Percentiles rank a stretch among this genome's conserved stretches.
Evolutionary conservation across 2,329 filamentous ascomycete species (phyloP).

Genomic region (Penicillium sumatraense): DNA sequence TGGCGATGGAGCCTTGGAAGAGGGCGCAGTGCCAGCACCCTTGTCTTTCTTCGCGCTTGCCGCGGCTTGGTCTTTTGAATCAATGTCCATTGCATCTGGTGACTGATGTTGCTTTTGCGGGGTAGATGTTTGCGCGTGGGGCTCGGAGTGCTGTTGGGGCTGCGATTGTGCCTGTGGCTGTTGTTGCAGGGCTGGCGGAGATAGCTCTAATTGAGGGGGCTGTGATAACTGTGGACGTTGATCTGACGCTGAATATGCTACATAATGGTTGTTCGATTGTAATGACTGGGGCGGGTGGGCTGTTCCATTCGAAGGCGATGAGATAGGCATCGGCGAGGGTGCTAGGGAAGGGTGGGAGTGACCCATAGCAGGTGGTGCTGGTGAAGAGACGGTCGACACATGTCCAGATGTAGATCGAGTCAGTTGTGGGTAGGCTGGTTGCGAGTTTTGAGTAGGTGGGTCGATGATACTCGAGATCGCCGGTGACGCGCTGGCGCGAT

Average conservation of each 20-base stretch:
- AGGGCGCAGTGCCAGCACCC: conserved; percentile 51
- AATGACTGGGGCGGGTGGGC: conserved; percentile 21
- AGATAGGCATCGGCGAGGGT: conserved; percentile 26
- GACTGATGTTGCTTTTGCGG: conserved; percentile 18
- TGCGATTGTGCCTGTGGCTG: conserved; percentile 9
- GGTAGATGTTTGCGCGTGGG: conserved; percentile 19
- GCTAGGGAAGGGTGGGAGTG: conserved; percentile 29
- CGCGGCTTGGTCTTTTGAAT: conserved; percentile 33
- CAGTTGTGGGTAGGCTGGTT: conserved; percentile 33
- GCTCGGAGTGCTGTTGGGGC: conserved; percentile 10
- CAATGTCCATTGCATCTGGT: conserved; percentile 38
- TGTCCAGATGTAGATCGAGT: conserved; percentile 34
- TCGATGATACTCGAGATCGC: conserved; percentile 92
- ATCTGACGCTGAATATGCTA: conserved; percentile 27
- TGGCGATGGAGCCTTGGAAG: conserved; percentile 59
- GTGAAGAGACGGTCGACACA: conserved; percentile 32
- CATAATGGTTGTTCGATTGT: conserved; percentile 19
- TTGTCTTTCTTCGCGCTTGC: conserved; percentile 48
- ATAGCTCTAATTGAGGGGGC: conserved; percentile 25
- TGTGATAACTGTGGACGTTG: conserved; percentile 31
- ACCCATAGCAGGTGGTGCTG: conserved; percentile 29
- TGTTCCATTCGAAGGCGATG: conserved; percentile 28
- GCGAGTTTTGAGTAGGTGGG: conserved; percentile 51
- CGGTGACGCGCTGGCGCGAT: conserved; percentile 84
- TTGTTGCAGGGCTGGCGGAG: conserved; percentile 18